Conservation (phyloP, 768 basidiomycete genomes). For the Lactifluus rugatus region DNA sequence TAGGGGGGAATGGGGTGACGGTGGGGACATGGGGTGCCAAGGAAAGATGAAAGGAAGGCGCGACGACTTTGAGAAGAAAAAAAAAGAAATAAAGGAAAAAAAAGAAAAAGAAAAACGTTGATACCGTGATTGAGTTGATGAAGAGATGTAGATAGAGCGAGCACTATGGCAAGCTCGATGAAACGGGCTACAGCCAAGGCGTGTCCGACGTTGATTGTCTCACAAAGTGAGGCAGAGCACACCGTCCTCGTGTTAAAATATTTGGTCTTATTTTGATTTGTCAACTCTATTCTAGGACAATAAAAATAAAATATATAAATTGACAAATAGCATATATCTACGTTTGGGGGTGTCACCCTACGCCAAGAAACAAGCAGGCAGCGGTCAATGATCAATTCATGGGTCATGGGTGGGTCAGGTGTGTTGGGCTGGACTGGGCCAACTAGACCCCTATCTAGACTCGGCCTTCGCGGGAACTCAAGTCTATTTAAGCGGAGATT, state of each 20-base stretch:
- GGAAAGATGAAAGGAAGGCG: constrained; percentile 28
- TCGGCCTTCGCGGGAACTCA: constrained; percentile 1
- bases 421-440: not conserved
- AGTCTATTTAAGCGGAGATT: constrained; percentile 8
- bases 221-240: not conserved
- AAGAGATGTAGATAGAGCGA: constrained; percentile 14
- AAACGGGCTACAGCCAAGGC: constrained; percentile 12
- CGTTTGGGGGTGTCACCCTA: no score
- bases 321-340: no score
- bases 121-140: not conserved
- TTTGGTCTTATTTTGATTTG: constrained; percentile 11
- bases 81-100: constrained; percentile 14
- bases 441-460: constrained; percentile 4
- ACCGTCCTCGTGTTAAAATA: constrained; percentile 3
- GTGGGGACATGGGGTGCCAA: constrained; percentile 35
- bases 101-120: constrained; percentile 21
- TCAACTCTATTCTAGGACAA: no score
- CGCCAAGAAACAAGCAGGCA: no score
- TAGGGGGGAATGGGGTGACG: constrained; percentile 19
- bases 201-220: constrained; percentile 7
- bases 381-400: no score
- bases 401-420: no score
- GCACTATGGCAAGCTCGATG: constrained; percentile 20
- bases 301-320: no score
- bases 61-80: constrained; percentile 23